Evolutionary conservation across 1,284 basidiomycete species (phyloP).

Genomic region (Xerocomus nothofagi): DNA sequence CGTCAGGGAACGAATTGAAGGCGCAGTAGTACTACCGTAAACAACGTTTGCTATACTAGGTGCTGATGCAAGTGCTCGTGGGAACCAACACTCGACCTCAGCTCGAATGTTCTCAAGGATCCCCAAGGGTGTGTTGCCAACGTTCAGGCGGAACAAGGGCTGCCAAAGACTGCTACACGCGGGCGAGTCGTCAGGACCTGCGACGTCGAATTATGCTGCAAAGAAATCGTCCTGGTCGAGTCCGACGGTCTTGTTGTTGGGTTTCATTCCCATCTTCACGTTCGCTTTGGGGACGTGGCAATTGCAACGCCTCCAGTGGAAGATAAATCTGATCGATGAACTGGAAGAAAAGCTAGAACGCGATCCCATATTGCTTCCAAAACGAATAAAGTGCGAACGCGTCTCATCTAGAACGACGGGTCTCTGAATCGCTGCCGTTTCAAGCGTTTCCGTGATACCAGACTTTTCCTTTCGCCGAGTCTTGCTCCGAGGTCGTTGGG

Average conservation of each 20-base stretch:
- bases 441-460: slow-evolving; percentile 68
- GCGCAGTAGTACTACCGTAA: slow-evolving; percentile 17
- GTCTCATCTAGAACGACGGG: slow-evolving; percentile 9
- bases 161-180: slow-evolving; percentile 16
- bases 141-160: slow-evolving; percentile 9
- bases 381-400: slow-evolving; percentile 79
- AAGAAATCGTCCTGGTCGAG: slow-evolving; percentile 59
- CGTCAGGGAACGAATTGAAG: slow-evolving; percentile 5
- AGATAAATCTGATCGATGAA: slow-evolving; percentile 91
- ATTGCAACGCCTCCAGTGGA: slow-evolving; percentile 90
- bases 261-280: slow-evolving; percentile 87
- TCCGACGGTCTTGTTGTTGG: slow-evolving; percentile 78
- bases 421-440: slow-evolving; percentile 18
- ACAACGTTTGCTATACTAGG: not conserved
- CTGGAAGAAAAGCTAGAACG: slow-evolving; percentile 88
- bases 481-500: slow-evolving; percentile 73
- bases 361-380: slow-evolving; percentile 79
- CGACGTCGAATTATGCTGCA: slow-evolving; percentile 45
- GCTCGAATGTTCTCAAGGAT: slow-evolving; percentile 20
- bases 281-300: slow-evolving; percentile 97
- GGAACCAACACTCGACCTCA: slow-evolving; percentile 11
- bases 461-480: slow-evolving; percentile 91
- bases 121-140: slow-evolving; percentile 5
- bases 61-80: slow-evolving; percentile 24
- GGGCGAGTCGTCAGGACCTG: slow-evolving; percentile 7